Evolutionary conservation across 179 eudicot genomes (phyloP), one percentile per base, ranked within the genome.

Genomic region (Beta corolliflora): DNA sequence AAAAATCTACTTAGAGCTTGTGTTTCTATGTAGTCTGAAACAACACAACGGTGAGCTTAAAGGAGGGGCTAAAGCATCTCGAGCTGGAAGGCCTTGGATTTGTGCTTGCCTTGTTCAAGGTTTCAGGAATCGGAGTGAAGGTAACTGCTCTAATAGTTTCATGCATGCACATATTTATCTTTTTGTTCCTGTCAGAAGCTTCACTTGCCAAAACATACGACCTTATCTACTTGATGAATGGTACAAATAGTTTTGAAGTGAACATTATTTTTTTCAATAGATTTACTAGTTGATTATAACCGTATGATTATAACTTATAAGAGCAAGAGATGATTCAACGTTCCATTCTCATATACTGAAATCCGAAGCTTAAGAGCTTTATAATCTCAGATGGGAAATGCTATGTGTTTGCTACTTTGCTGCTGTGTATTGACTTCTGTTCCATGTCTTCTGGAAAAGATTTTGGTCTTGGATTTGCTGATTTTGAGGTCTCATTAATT

Each of bases 41-140:
- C 92, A 93, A 77, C 97, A 93, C 81, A 93, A 93, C 63, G 97
- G 97, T 23, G 94, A 91, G 80, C 79, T 93, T 59, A 90, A 83
- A 84, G 97, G 97, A 16, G 97, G 97, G 76, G 97, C 97, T 71
- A 93, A 93, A 83, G 92, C 97, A 67, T 88, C 94, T 25, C 86
- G 90, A 71, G 89, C 92, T 31, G 97, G 97, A 86, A 86, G 93
- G 76, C 96, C 97, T 69, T 93, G 96, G 96, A 77, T 89, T 81
- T 89, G 92, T 90, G 97, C 94, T 52, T 93, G 97, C 82, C 84
- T 92, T 81, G 77, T 93, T 74, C 86, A 77, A 78, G 96, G 96
- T 82, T 92, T 93, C 75, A 64, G 9, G 16, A 81, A 75, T 80
- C 91, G 54, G 71, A 89, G 88, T 72, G 84, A 86, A 89, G 94